A percentile compares a stretch with the other conserved stretches of the same genome.
Evolutionary conservation across 805 yeast genomes (phyloP).

Genomic region (Pichia sporocuriosa): DNA sequence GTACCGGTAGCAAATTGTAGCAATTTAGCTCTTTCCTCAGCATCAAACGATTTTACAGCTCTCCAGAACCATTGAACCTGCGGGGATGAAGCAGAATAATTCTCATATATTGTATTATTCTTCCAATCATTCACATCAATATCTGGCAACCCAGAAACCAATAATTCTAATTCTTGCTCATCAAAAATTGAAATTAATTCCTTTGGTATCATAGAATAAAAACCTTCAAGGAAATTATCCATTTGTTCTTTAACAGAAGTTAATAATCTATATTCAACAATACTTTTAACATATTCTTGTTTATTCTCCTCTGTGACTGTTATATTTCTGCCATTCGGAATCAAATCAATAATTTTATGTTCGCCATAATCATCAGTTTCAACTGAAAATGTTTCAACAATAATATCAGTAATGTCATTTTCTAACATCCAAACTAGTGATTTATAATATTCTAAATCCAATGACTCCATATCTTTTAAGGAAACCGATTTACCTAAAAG

Average conservation of each 20-base stretch:
- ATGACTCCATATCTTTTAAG: constrained; percentile 86
- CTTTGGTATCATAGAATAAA: constrained; percentile 82
- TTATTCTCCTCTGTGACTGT: constrained; percentile 89
- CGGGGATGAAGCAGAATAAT: constrained; percentile 73
- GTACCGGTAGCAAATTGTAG: constrained; percentile 97
- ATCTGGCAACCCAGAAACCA: constrained; percentile 92
- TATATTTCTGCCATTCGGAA: constrained; percentile 74
- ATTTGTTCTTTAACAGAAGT: constrained; percentile 82
- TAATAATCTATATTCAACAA: constrained; percentile 81
- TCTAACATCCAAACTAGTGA: constrained; percentile 94
- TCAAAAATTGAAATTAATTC: constrained; percentile 82
- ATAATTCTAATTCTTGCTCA: constrained; percentile 89
- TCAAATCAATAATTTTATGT: constrained; percentile 73
- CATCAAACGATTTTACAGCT: constrained; percentile 89
- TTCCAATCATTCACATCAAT: constrained; percentile 97
- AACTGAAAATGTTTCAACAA: constrained; percentile 89
- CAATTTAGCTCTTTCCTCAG: constrained; percentile 88
- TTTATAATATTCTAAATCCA: constrained; percentile 88
- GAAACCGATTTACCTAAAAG: constrained; percentile 75
- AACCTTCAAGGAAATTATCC: constrained; percentile 78
- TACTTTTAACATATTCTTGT: constrained; percentile 75
- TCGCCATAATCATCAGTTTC: constrained; percentile 94
- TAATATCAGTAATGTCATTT: constrained; percentile 92
- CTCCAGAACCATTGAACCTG: constrained; percentile 98
- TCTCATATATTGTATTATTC: constrained; percentile 70